Evolutionary conservation across 2,329 filamentous ascomycete species (phyloP), one percentile per base, ranked within the genome.

Genomic region (Colletotrichum karsti): DNA sequence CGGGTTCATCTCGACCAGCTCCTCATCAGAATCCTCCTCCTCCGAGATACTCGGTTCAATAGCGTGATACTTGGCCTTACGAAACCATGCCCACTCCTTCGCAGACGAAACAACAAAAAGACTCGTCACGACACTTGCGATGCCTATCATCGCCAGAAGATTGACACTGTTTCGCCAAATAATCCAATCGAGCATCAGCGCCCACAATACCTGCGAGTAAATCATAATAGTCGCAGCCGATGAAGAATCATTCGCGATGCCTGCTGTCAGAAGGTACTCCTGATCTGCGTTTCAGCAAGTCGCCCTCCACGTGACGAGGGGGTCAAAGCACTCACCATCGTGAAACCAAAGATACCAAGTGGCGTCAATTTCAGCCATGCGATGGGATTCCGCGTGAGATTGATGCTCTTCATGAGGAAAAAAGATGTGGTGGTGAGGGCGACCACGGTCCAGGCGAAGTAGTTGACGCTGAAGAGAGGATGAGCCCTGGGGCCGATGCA

Each of bases 191-290:
- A 67, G 33, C 4, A 67, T 13, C 1, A 67, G 22, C 9, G 63
- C 63, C 63, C 63, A 67, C 12, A 53, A 13, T 1, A 67, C 63
- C 58, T 67, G 63, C 1, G 63, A 67, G 41, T 67, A 63, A 1
- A 67, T 56, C 63, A 63, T 67, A 1, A 67, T 67, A 0, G 48
- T 63, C 6, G 63, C 63, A 3, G 33, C 42, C 4, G 63, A 67
- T 5, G 63, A 62, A 12, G 39, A 44, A 13, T 66, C 63, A 4
- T 58, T 54, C 18, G 63, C 63, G 13, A 66, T 58, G 2, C 63
- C 63, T 18, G 48, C 48, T 7, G 63, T 66, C 2, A 66, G 63
- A 7, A 66, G 48, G 20, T 30, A 61, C 26, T 66, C 63, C 63
- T 66, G 15, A 7, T 20, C 6, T 3, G 26, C 18, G 33, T 33